These are phyloP conservation scores for Leonotis leonurus DNA, from an alignment of 257 asterid genomes.

Conservation along the genomic window DNA sequence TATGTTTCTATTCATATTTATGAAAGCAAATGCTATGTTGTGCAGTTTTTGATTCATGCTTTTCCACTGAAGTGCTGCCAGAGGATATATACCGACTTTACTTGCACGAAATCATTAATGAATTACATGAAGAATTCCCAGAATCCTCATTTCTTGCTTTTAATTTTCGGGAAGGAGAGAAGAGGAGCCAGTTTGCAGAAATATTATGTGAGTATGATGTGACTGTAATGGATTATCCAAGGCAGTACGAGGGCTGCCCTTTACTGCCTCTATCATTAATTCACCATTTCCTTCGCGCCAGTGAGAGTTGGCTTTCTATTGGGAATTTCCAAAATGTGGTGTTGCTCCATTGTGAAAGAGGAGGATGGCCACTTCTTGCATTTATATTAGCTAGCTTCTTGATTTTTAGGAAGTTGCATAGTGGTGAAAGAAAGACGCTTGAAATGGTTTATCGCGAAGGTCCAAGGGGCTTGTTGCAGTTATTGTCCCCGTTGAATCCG, in stretches of 20 bases:
- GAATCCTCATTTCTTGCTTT: constrained; percentile 89
- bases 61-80: constrained; percentile 90
- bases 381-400: constrained; percentile 82
- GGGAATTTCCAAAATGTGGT: constrained; percentile 74
- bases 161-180: constrained; percentile 95
- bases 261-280: constrained; percentile 76
- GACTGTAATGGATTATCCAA: constrained; percentile 89
- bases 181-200: constrained; percentile 79
- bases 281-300: constrained; percentile 81
- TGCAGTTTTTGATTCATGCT: constrained; percentile 97
- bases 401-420: constrained; percentile 75
- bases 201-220: constrained; percentile 81
- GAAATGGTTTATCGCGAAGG: constrained; percentile 94
- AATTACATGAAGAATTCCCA: constrained; percentile 79
- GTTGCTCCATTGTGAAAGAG: constrained; percentile 93
- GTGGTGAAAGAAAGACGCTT: constrained; percentile 74
- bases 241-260: constrained; percentile 99
- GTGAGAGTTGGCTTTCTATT: constrained; percentile 89
- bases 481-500: constrained; percentile 85
- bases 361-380: constrained; percentile 88
- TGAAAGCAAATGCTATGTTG: constrained; percentile 17
- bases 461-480: constrained; percentile 81
- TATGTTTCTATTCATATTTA: constrained; percentile 9
- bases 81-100: constrained; percentile 88
- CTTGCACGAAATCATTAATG: constrained; percentile 81